Conservation (phyloP, 2,329 filamentous ascomycete genomes). For the Ophiostoma tasmaniense region DNA sequence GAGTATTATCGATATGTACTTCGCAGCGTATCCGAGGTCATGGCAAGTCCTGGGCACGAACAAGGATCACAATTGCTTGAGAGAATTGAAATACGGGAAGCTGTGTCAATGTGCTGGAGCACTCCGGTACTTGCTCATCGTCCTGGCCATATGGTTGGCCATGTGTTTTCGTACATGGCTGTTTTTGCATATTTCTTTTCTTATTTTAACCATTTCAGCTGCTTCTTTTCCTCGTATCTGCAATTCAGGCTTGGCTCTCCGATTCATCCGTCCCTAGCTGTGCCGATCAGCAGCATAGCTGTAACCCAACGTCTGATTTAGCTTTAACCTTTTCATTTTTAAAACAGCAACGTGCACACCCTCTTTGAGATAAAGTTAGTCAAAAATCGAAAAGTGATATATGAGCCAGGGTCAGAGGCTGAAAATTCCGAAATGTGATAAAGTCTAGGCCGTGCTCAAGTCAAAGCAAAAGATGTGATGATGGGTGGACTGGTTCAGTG, state of each 20-base stretch:
- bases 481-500: not conserved
- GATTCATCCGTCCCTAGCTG: not conserved
- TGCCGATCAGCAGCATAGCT: not conserved
- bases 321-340: not conserved
- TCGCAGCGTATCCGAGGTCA: not conserved
- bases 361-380: not conserved
- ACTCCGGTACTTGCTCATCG: not conserved
- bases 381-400: not conserved
- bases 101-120: not conserved
- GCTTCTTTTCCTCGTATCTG: not conserved
- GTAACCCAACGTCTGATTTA: not conserved
- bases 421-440: not conserved
- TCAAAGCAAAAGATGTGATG: not conserved
- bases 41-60: not conserved
- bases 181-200: not conserved
- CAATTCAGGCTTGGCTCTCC: not conserved
- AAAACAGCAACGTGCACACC: not conserved
- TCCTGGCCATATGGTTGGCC: not conserved
- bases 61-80: not conserved
- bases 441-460: not conserved
- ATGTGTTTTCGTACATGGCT: not conserved
- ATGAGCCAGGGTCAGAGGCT: not conserved
- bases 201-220: not conserved
- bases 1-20: not conserved
- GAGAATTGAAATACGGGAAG: not conserved